Evolutionary conservation across 768 basidiomycete species (phyloP), one percentile per base, ranked within the genome.

Genomic region (Tulasnella sp.): DNA sequence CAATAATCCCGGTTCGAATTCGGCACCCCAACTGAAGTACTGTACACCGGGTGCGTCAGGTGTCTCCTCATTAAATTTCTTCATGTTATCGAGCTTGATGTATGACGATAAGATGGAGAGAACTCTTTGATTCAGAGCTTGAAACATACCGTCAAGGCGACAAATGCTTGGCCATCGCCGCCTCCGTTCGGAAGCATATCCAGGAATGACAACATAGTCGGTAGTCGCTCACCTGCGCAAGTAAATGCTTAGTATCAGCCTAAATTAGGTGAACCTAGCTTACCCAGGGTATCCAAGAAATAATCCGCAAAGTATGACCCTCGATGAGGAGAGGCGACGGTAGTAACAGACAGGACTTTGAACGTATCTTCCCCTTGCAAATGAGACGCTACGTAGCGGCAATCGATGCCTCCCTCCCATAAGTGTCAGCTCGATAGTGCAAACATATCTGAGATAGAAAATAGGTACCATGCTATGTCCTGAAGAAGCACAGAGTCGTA

Each of bases 21-120:
- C 88, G 2, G 98, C 98, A 15, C 98, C 98, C 94, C 95, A 99
- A 82, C 93, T 95, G 81, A 93, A 97, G 84, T 99, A 99, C 80
- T 89, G 88, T 75, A 99, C 92, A 32, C 88, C 89, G 1, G 88
- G 86, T 0, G 91, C 88, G 81, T 99, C 91, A 0, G 93, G 92
- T 0, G 94, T 94, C 46, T 91, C 87, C 77, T 92, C 89, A 82
- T 99, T 99, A 85, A 99, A 99, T 73, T 87, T 84, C 46, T 88
- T 88, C 97, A 99, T 99, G 79, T 90, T 91, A 39, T 91, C 90
- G 10, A 91, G 26, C 61, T 67, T 13, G 61, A 26, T 35, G 7
- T 18, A 67, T 18, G 9, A 29, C 16, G 15, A 16, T 67, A 13
- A 67, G 61, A 5, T 29, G 29, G 4, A n/a, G 51, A 6, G 18